Base-by-base conservation (phyloP, 2,329 filamentous ascomycete species). In the Plenodomus lindquistii region DNA sequence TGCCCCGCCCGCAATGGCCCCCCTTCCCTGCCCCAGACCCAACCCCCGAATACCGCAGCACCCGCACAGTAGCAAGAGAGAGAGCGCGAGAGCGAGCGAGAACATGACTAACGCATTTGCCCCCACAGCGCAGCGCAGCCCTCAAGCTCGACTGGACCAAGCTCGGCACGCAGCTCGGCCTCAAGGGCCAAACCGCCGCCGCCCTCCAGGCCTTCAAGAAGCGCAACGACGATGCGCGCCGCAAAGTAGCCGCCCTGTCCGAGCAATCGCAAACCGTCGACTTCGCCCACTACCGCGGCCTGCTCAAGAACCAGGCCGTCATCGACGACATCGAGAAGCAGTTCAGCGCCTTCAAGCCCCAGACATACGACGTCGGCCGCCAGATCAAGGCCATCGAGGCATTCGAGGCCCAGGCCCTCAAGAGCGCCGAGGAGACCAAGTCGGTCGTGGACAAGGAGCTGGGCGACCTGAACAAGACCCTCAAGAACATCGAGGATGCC, bases 71-170 rank as follows among this genome's bases (percentile, higher is more conserved):
- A n/a, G n/a, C n/a, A n/a, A n/a, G n/a, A n/a, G n/a, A n/a, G n/a
- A n/a, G n/a, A n/a, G n/a, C n/a, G n/a, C n/a, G n/a, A n/a, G n/a
- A n/a, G 18, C 55, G 52, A 34, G 48, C 48, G 46, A 41, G 41
- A 51, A 52, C 48, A 66, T 65, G 67, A 68, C 67, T 70, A 65
- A 73, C 62, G 40, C 51, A 46, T 40, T 39, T 44, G 7, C 46
- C 49, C 56, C 55, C 58, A 76, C 77, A 97, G 93, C 89, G 91
- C 85, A 96, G 91, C 85, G 92, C 93, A 83, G 92, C 93, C 79
- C 85, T 95, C 79, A 99, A 97, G 86, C 85, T 99, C 84, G 94
- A 99, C 87, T 99, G 94, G 94, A 85, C 85, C 80, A 94, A 95
- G 81, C 85, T 99, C 73, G 88, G 88, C 79, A 85, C 84, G 79